Evolutionary conservation across 2,329 filamentous ascomycete genomes (phyloP).

Genomic region (Zymoseptoria passerinii): DNA sequence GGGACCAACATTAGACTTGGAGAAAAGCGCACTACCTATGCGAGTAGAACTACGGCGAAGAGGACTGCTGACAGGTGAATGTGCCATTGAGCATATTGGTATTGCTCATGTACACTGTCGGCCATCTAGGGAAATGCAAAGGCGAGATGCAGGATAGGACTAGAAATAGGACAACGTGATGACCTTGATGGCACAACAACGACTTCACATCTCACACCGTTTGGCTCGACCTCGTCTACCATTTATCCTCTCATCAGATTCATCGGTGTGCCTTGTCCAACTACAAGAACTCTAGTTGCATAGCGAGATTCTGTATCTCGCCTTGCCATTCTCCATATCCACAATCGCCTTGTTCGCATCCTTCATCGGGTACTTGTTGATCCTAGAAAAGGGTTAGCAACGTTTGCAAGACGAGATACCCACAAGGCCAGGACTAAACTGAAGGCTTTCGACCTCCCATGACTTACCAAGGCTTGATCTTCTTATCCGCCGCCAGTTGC

Average conservation of each 20-base stretch:
- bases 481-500: constrained; percentile 50
- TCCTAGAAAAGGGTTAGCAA: constrained; percentile 15
- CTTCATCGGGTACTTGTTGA: constrained; percentile 53
- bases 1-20: too few relatives aligned
- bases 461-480: constrained; percentile 46
- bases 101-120: too few relatives aligned
- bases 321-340: constrained; percentile 51
- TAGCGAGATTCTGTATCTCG: constrained; percentile 32
- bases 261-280: not conserved
- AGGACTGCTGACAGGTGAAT: too few relatives aligned
- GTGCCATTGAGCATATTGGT: too few relatives aligned
- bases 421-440: not conserved
- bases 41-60: too few relatives aligned
- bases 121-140: too few relatives aligned
- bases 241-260: not conserved
- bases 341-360: constrained; percentile 50
- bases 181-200: not conserved
- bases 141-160: not conserved
- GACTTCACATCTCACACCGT: not conserved
- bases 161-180: not conserved
- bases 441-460: not conserved
- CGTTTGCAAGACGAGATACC: not conserved
- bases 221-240: not conserved
- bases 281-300: not conserved
- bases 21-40: too few relatives aligned